Conservation (phyloP, 2,329 filamentous ascomycete species). For the Lachnellula arida region DNA sequence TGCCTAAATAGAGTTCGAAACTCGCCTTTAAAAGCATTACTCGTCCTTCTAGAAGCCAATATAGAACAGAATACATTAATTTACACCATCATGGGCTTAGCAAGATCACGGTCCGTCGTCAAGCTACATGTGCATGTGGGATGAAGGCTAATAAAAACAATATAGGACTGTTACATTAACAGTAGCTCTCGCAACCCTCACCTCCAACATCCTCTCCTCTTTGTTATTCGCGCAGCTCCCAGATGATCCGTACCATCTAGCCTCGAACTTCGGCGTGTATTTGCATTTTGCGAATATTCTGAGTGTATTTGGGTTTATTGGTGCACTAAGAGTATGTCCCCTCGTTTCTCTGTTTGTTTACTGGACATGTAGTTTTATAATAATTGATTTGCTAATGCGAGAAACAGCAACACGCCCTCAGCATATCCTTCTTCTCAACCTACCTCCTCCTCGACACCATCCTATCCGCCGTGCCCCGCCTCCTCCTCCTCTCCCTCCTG, state of each 20-base stretch:
- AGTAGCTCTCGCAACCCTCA: constrained; percentile 27
- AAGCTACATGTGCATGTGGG: neutral
- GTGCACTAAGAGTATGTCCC: constrained; percentile 38
- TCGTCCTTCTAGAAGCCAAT: neutral
- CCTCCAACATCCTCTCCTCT: constrained; percentile 27
- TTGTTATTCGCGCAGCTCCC: constrained; percentile 30
- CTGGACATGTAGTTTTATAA: neutral
- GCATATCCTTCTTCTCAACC: constrained; percentile 28
- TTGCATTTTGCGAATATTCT: constrained; percentile 36
- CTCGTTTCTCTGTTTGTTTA: neutral
- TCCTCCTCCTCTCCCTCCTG: constrained; percentile 26
- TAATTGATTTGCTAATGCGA: neutral
- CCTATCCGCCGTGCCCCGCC: constrained; percentile 26
- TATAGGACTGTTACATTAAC: constrained; percentile 25
- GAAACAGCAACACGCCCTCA: constrained; percentile 26
- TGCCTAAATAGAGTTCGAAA: neutral
- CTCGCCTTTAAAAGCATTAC: neutral
- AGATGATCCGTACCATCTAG: constrained; percentile 31
- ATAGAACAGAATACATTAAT: neutral
- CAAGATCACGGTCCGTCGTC: constrained; percentile 10
- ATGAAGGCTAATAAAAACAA: neutral
- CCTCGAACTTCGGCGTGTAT: constrained; percentile 34
- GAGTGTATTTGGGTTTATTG: constrained; percentile 39
- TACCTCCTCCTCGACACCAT: constrained; percentile 31
- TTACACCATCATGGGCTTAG: constrained; percentile 8